phyloP scores from a whole-genome alignment of 2,329 filamentous ascomycete species.

The Ophiobolus disseminans region DNA sequence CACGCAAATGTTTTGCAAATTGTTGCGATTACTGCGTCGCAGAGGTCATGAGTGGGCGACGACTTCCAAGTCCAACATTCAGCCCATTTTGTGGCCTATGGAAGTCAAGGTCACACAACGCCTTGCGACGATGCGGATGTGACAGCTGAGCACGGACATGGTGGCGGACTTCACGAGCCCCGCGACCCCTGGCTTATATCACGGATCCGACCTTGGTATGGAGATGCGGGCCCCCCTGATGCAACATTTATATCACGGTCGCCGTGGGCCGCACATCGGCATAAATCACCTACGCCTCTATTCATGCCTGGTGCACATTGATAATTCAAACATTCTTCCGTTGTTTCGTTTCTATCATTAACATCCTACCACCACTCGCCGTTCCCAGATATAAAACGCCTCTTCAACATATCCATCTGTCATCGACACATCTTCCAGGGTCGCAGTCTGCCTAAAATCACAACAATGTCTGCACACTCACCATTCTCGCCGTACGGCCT shows the following conservation, averaged over 20 bases:
- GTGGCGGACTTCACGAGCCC: slow-evolving; percentile 25
- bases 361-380: slow-evolving; percentile 7
- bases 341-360: slow-evolving; percentile 9
- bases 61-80: slow-evolving; percentile 10
- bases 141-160: slow-evolving; percentile 14
- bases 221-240: slow-evolving; percentile 26
- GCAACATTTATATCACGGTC: slow-evolving; percentile 27
- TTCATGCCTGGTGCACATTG: slow-evolving; percentile 22
- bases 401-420: not conserved
- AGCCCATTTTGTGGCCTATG: slow-evolving; percentile 10
- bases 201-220: slow-evolving; percentile 20
- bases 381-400: slow-evolving; percentile 11
- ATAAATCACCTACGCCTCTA: slow-evolving; percentile 27
- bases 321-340: slow-evolving; percentile 27
- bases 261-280: slow-evolving; percentile 26
- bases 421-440: not conserved
- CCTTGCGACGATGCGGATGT: slow-evolving; percentile 20
- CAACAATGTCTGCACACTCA: slow-evolving; percentile 24
- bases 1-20: slow-evolving; percentile 8
- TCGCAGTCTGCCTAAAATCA: slow-evolving; percentile 11
- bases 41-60: slow-evolving; percentile 13
- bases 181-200: slow-evolving; percentile 23
- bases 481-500: slow-evolving; percentile 27
- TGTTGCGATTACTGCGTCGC: slow-evolving; percentile 10
- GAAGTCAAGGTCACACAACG: slow-evolving; percentile 14